Evolutionary conservation across 345 rosid species (phyloP).

Genomic region (Murraya paniculata): DNA sequence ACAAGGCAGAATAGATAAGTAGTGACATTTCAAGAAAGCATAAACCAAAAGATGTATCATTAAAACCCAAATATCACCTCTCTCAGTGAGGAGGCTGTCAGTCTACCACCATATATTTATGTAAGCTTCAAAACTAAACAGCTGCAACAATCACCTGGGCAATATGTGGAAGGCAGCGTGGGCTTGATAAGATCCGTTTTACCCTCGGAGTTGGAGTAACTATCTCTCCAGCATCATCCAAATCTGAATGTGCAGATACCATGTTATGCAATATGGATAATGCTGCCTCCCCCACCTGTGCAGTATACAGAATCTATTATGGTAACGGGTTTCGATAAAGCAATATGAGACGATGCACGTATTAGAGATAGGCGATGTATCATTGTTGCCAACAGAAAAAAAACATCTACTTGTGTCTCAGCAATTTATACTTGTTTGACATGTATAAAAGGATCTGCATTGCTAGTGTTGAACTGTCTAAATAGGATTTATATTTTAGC

Average conservation of each 20-base stretch:
- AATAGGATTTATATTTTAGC: not conserved
- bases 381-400: not conserved
- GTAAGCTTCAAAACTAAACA: conserved; percentile 2
- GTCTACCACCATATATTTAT: not conserved
- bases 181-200: conserved; percentile 88
- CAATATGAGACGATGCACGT: not conserved
- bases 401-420: not conserved
- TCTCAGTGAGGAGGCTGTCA: not conserved
- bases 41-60: not conserved
- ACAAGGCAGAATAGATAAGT: not conserved
- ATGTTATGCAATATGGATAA: conserved; percentile 90
- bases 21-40: not conserved
- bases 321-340: conserved; percentile 11
- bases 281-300: conserved; percentile 92
- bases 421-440: conserved; percentile 3
- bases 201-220: conserved; percentile 99
- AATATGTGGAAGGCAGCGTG: conserved; percentile 96
- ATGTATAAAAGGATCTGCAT: conserved; percentile 6
- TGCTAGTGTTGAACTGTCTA: not conserved
- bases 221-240: conserved; percentile 99
- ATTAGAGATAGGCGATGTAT: not conserved
- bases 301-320: conserved; percentile 22
- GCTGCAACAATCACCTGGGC: conserved; percentile 64
- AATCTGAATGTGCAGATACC: conserved; percentile 98
- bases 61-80: not conserved